phyloP scores from a whole-genome alignment of 2,329 filamentous ascomycete genomes.

The Diaporthe longicolla region DNA sequence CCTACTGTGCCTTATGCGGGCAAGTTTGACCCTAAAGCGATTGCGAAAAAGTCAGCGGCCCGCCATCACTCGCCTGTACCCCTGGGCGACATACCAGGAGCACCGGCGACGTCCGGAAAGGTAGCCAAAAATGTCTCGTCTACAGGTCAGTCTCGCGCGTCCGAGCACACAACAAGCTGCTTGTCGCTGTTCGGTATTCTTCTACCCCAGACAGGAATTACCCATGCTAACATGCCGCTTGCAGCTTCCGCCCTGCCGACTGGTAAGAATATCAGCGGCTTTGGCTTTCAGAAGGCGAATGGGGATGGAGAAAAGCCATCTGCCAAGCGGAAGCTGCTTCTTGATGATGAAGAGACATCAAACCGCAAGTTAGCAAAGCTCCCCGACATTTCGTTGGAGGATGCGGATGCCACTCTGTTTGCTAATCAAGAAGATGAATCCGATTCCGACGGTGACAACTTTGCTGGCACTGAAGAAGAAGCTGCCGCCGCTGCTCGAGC shows the following conservation, averaged over 20 bases:
- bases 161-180: not conserved
- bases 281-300: constrained; percentile 81
- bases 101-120: constrained; percentile 47
- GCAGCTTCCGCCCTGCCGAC: constrained; percentile 68
- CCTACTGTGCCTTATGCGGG: constrained; percentile 76
- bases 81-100: constrained; percentile 62
- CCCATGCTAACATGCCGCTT: not conserved
- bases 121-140: constrained; percentile 44
- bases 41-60: constrained; percentile 82
- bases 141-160: constrained; percentile 43
- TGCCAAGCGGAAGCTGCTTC: constrained; percentile 81
- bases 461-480: constrained; percentile 88
- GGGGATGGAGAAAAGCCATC: constrained; percentile 76
- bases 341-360: constrained; percentile 90
- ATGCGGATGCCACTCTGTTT: constrained; percentile 71
- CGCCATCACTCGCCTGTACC: constrained; percentile 69
- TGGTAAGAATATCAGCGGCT: constrained; percentile 81
- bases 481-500: constrained; percentile 87
- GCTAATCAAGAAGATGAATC: constrained; percentile 71
- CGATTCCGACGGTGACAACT: constrained; percentile 81
- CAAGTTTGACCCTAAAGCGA: constrained; percentile 90
- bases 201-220: not conserved
- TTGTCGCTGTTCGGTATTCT: not conserved
- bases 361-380: constrained; percentile 93
- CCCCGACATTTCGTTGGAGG: constrained; percentile 79